Evolutionary conservation across 148 eudicot genomes (phyloP).

Genomic region (Rheum nobile): DNA sequence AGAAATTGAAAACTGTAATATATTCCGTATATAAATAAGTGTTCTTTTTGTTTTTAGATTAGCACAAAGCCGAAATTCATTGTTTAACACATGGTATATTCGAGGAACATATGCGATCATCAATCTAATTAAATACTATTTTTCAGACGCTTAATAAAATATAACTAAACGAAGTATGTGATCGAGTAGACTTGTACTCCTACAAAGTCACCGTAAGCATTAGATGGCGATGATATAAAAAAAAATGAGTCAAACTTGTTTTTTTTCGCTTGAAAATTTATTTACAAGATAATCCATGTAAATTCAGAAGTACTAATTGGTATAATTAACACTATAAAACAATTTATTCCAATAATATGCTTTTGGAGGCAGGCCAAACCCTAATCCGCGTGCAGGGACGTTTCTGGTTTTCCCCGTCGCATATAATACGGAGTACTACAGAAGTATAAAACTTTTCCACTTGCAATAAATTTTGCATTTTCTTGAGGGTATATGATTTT

Average conservation of each 20-base stretch:
- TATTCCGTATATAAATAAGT: background rate
- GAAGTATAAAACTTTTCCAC: too few relatives aligned
- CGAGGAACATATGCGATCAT: background rate
- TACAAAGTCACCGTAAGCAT: too few relatives aligned
- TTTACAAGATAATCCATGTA: background rate
- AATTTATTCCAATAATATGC: background rate
- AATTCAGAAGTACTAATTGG: too few relatives aligned
- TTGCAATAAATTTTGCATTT: too few relatives aligned
- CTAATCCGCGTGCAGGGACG: background rate
- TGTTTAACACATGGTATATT: background rate
- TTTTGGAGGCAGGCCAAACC: background rate
- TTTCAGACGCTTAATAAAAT: background rate
- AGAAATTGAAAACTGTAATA: too few relatives aligned
- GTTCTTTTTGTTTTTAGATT: background rate
- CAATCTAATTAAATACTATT: background rate
- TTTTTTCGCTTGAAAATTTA: background rate
- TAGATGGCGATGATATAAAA: too few relatives aligned
- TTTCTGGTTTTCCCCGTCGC: slow-evolving; percentile 4
- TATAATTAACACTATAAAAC: background rate
- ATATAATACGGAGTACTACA: background rate
- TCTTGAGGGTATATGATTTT: too few relatives aligned
- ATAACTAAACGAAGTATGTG: too few relatives aligned
- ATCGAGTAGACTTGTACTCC: too few relatives aligned
- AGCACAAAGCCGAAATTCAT: background rate
- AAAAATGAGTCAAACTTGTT: too few relatives aligned